A percentile compares a stretch with the other conserved stretches of the same genome.
Conservation (phyloP, 441 rosid species). For the Populus trichocarpa region DNA sequence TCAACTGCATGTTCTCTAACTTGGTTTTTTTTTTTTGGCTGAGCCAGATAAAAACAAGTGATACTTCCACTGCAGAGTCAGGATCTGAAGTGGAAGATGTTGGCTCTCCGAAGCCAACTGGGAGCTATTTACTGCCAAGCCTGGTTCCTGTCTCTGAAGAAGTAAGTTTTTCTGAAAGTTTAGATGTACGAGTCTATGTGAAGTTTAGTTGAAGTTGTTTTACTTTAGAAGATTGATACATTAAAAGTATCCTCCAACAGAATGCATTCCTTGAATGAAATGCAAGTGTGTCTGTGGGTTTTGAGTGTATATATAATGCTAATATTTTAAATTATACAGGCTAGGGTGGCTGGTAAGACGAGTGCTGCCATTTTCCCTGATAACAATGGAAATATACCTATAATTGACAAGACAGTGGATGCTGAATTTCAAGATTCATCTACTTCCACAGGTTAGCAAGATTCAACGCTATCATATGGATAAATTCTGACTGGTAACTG, state of each 20-base stretch:
- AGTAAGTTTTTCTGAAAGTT: slow-evolving; percentile 37
- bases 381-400: slow-evolving; percentile 86
- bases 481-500: background rate
- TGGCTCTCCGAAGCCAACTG: background rate
- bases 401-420: slow-evolving; percentile 91
- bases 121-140: background rate
- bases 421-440: slow-evolving; percentile 38
- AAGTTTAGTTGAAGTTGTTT: background rate
- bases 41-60: slow-evolving; percentile 42
- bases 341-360: slow-evolving; percentile 57
- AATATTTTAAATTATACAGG: slow-evolving; percentile 32
- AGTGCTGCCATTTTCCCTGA: slow-evolving; percentile 57
- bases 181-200: background rate
- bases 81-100: too few species aligned
- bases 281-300: background rate
- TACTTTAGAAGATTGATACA: slow-evolving; percentile 8
- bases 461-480: background rate
- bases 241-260: background rate
- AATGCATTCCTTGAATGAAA: background rate
- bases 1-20: slow-evolving; percentile 5
- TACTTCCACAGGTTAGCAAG: slow-evolving; percentile 55
- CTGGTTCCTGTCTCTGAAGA: slow-evolving; percentile 93
- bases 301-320: slow-evolving; percentile 11
- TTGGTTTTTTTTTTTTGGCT: background rate
- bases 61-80: too few species aligned